Evolutionary conservation across 2,329 filamentous ascomycete species (phyloP).

Genomic region (Seiridium unicorne): DNA sequence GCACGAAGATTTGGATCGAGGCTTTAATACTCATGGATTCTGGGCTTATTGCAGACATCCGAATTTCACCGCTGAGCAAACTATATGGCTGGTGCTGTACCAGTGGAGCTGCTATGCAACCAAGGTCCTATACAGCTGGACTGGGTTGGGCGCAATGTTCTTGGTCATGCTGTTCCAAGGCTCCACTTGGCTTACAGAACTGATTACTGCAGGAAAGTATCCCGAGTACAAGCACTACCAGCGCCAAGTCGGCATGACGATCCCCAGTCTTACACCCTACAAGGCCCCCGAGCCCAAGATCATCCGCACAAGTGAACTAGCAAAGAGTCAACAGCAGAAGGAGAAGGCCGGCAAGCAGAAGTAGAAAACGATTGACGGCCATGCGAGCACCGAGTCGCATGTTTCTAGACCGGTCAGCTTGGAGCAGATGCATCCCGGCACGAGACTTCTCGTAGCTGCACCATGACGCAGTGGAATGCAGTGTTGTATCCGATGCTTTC

Average conservation of each 20-base stretch:
- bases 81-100: conserved; percentile 85
- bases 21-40: conserved; percentile 80
- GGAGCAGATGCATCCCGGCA: background rate
- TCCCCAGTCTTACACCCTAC: conserved; percentile 60
- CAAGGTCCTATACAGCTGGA: conserved; percentile 74
- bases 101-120: conserved; percentile 81
- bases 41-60: conserved; percentile 90
- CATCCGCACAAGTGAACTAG: conserved; percentile 50
- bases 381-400: background rate
- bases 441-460: background rate
- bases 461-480: background rate
- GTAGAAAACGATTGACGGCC: conserved; percentile 16
- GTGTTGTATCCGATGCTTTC: background rate
- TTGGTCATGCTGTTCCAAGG: conserved; percentile 84
- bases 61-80: conserved; percentile 91
- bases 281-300: conserved; percentile 34
- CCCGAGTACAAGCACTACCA: conserved; percentile 86
- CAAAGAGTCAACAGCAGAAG: conserved; percentile 42
- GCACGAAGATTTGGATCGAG: conserved; percentile 79
- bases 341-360: conserved; percentile 21
- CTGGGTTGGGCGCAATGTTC: conserved; percentile 63
- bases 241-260: conserved; percentile 75
- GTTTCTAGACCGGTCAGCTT: background rate
- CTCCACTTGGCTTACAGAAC: conserved; percentile 85
- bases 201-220: conserved; percentile 79